Base-by-base conservation (phyloP, 495 filamentous ascomycete genomes). In the Melanomma pulvis-pyrius region DNA sequence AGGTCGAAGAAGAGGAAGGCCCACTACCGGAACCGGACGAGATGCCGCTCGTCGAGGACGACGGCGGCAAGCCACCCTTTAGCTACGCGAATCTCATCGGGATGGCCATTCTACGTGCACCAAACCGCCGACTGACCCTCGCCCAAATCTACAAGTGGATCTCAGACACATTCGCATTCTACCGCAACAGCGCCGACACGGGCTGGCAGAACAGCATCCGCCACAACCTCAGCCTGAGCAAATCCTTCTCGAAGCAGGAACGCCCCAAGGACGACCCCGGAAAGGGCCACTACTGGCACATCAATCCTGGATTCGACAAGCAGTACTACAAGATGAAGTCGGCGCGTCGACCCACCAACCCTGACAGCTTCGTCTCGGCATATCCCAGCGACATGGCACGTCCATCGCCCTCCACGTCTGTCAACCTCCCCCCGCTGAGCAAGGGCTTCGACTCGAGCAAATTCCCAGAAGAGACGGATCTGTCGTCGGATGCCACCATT, bases 121-220 rank as follows among this genome's bases (percentile, higher is more conserved):
- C 91, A 29, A 87, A 90, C 46, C 87, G 92, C 24, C 87, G 90
- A 41, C 80, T 98, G 53, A 97, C 94, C 1, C 82, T 98, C 1
- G 87, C 92, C n/a, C 93, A 97, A 74, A 98, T 98, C 66, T 98
- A 98, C 84, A 96, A 94, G 73, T 98, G 94, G 94, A 98, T 98
- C 63, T 92, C 91, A 0, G 92, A 98, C 73, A 94, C 89, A 3
- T 98, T 91, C 75, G 85, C 83, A 1, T 96, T 90, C 76, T 98
- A 97, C 79, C 87, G 87, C 60, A 84, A 86, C 60, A 84, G 86
- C 19, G 83, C 87, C 34, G 92, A 96, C 59, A 84, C 90, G 5
- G 93, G 94, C 26, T 98, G 94, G 94, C 93, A 97, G 77, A 98
- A 98, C 75, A 97, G 93, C 79, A 98, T 98, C 76, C 89, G 94